Percentiles rank a stretch among this genome's conserved stretches.
Conservation (phyloP, 306 rosid species). For the Hylodesmum podocarpum region DNA sequence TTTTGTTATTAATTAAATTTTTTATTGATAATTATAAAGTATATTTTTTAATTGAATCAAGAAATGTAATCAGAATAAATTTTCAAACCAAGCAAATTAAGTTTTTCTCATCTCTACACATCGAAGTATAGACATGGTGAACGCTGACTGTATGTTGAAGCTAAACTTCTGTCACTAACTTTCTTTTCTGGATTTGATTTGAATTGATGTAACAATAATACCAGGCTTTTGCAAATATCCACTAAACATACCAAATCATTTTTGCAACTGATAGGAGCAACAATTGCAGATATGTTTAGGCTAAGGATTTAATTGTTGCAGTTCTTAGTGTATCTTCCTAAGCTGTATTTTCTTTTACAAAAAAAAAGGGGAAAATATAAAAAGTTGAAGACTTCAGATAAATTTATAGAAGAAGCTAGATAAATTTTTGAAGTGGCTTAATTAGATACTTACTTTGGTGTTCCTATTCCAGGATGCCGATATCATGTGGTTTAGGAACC, state of each 20-base stretch:
- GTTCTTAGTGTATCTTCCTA: slow-evolving; percentile 17
- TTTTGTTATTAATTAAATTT: background rate
- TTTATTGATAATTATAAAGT: background rate
- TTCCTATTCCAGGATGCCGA: slow-evolving; percentile 82
- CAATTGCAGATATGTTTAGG: slow-evolving; percentile 2
- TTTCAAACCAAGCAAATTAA: background rate
- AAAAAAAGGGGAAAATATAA: background rate
- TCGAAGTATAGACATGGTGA: background rate
- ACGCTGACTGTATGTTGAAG: slow-evolving; percentile 20
- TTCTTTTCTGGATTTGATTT: slow-evolving; percentile 8
- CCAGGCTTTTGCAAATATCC: background rate
- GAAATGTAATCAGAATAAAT: background rate
- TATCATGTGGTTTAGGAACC: slow-evolving; percentile 96
- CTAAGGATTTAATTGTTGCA: slow-evolving; percentile 13
- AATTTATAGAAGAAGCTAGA: background rate
- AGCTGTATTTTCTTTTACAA: background rate
- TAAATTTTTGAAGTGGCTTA: slow-evolving; percentile 23
- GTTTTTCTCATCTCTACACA: slow-evolving; percentile 4
- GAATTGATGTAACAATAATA: slow-evolving; percentile 4
- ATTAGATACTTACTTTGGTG: slow-evolving; percentile 16
- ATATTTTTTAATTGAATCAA: background rate
- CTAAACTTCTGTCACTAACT: background rate
- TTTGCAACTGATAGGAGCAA: background rate
- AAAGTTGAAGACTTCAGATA: background rate
- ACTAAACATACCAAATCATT: background rate